Evolutionary conservation across 768 basidiomycete genomes (phyloP), one percentile per base, ranked within the genome.

Genomic region (Trametes punicea): DNA sequence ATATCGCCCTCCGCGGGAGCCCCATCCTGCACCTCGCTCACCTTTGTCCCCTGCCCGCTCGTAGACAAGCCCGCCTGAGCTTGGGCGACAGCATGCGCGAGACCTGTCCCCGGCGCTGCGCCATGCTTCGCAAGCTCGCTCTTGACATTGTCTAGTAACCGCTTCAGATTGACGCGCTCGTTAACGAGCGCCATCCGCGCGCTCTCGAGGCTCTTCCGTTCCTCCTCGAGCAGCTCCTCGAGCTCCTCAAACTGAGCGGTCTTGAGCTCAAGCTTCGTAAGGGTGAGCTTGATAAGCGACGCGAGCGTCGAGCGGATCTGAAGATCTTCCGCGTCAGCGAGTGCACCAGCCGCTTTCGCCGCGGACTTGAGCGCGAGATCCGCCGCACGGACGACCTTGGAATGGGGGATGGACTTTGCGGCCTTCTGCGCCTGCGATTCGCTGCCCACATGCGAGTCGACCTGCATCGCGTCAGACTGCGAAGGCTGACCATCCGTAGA

Each of bases 171-270:
- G 48, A 86, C 69, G 49, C 93, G 81, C 67, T 98, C 96, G 64
- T 80, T 85, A 51, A 91, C 83, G 38, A 98, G 74, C 34, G 84
- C 80, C 73, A 91, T 78, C 51, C 90, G 81, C 20, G 88, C 85
- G 44, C 85, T 83, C 76, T 99, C 97, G 40, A 99, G 72, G 31
- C 82, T 77, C 59, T 88, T 81, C 53, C 93, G 81, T 71, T 99
- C 97, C 49, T 92, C 87, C 69, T 98, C 97, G 48, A 99, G 75
- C 8, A 93, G 74, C 45, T 90, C 88, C 69, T 99, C 97, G 55
- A 99, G 76, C 70, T 92, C 87, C 69, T 98, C 97, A 65, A 98
- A 98, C 69, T 95, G 91, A 1, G 82, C 73, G 84, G 94, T 90
- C 78, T 99, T 98, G 51, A 96, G 76, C 67, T 98, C 95, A 33